Conservation (phyloP, 495 filamentous ascomycete species). For the Penicillium herquei region DNA sequence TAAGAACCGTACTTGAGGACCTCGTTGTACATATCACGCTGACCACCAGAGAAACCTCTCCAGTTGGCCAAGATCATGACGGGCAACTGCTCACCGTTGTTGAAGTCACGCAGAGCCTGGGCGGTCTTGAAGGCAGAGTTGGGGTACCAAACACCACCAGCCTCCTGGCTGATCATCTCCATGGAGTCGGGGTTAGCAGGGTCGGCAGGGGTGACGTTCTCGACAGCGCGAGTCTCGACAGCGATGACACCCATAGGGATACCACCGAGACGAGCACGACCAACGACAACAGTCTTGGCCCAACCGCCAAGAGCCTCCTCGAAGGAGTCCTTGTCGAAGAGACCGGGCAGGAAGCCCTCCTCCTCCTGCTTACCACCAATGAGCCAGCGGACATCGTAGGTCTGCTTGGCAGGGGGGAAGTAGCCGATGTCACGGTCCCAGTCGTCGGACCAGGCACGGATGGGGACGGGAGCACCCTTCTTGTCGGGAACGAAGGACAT, state of each 20-base stretch:
- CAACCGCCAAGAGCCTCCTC: conserved; percentile 95
- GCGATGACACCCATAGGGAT: conserved; percentile 99
- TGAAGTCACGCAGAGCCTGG: conserved; percentile 98
- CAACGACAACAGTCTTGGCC: conserved; percentile 94
- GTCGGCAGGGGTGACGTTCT: conserved; percentile 97
- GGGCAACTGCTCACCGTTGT: conserved; percentile 95
- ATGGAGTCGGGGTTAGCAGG: conserved; percentile 97
- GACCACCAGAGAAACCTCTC: conserved; percentile 98
- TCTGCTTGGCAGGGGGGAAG: conserved; percentile 78
- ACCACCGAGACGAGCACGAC: conserved; percentile 93
- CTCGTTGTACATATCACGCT: conserved; percentile 99
- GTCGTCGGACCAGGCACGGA: conserved; percentile 76
- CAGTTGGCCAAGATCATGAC: conserved; percentile 99
- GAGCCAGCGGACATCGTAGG: conserved; percentile 93
- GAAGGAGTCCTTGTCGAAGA: conserved; percentile 96
- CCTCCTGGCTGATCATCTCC: conserved; percentile 89
- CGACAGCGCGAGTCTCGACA: conserved; percentile 91
- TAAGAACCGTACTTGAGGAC: conserved; percentile 98
- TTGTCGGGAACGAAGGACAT: conserved; percentile 94
- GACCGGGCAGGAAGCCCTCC: conserved; percentile 81
- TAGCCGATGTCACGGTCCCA: conserved; percentile 94
- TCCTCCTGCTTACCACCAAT: conserved; percentile 88
- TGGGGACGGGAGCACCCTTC: conserved; percentile 83
- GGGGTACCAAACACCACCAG: conserved; percentile 98
- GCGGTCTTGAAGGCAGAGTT: conserved; percentile 99